A percentile compares a stretch with the other conserved stretches of the same genome.
Conservation (phyloP, 306 rosid genomes). For the Pachyrhizus erosus region DNA sequence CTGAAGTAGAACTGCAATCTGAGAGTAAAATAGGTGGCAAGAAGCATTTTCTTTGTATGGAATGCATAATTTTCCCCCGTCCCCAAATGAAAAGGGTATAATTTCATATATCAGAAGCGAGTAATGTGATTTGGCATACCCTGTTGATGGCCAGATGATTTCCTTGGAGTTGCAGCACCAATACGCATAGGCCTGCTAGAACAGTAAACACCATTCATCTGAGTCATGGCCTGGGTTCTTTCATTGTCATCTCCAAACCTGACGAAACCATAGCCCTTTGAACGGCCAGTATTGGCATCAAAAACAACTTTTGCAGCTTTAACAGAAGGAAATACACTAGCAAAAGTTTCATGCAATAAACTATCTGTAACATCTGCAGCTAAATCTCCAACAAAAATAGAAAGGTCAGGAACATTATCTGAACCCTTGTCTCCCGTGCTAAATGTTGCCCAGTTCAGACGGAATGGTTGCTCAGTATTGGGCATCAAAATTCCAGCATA, state of each 20-base stretch:
- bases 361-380: conserved; percentile 96
- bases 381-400: conserved; percentile 98
- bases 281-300: conserved; percentile 96
- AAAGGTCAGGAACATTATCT: conserved; percentile 93
- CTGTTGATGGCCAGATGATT: conserved; percentile 88
- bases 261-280: conserved; percentile 98
- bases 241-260: conserved; percentile 96
- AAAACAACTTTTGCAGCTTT: conserved; percentile 96
- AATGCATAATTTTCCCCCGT: neutral
- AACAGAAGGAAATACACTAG: conserved; percentile 84
- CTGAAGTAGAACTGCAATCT: conserved; percentile 19
- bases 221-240: conserved; percentile 88
- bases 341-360: conserved; percentile 84
- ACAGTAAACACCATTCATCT: conserved; percentile 92
- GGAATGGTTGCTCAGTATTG: conserved; percentile 85
- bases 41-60: conserved; percentile 24
- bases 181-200: conserved; percentile 99
- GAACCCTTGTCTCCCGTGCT: conserved; percentile 90
- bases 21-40: conserved; percentile 1
- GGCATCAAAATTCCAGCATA: conserved; percentile 85
- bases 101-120: conserved; percentile 26
- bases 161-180: conserved; percentile 98
- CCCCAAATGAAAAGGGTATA: conserved; percentile 12
- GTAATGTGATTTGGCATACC: conserved; percentile 55
- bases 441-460: conserved; percentile 98